A percentile compares a stretch with the other conserved stretches of the same genome.
phyloP scores from a whole-genome alignment of 1,284 basidiomycete species.

The Marasmius fiardii region DNA sequence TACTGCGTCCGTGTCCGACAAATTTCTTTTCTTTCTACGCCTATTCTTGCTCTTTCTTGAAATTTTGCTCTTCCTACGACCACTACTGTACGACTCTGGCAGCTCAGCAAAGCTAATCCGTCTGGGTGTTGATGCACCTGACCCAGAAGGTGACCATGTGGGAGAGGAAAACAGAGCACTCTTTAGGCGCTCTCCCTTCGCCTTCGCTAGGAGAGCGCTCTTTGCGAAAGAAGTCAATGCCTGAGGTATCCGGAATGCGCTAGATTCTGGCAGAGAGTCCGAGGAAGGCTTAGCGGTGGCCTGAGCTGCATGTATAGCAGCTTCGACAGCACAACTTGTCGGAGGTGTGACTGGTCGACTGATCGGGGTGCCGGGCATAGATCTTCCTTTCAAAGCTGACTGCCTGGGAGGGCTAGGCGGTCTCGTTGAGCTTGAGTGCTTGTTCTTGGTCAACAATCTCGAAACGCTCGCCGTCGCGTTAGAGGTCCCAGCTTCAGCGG shows the following conservation, averaged over 20 bases:
- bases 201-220: not conserved
- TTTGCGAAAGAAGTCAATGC: not conserved
- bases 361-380: not conserved
- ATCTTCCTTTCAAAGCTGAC: conserved; percentile 5
- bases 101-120: conserved; percentile 73
- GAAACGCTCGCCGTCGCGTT: conserved; percentile 74
- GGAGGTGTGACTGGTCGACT: not conserved
- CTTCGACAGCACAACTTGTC: not conserved
- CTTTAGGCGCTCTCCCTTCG: not conserved
- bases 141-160: conserved; percentile 11
- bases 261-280: not conserved
- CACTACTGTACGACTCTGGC: conserved; percentile 51
- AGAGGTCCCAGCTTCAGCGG: conserved; percentile 53
- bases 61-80: conserved; percentile 15
- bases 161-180: not conserved
- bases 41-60: conserved; percentile 21
- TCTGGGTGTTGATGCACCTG: conserved; percentile 58
- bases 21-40: conserved; percentile 12
- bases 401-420: conserved; percentile 10
- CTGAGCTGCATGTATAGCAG: not conserved
- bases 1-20: conserved; percentile 19
- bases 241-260: not conserved
- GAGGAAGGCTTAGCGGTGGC: not conserved
- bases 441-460: conserved; percentile 67
- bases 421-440: conserved; percentile 40